Conservation (phyloP, 2,329 filamentous ascomycete species). For the Ophiostoma ulmi region DNA sequence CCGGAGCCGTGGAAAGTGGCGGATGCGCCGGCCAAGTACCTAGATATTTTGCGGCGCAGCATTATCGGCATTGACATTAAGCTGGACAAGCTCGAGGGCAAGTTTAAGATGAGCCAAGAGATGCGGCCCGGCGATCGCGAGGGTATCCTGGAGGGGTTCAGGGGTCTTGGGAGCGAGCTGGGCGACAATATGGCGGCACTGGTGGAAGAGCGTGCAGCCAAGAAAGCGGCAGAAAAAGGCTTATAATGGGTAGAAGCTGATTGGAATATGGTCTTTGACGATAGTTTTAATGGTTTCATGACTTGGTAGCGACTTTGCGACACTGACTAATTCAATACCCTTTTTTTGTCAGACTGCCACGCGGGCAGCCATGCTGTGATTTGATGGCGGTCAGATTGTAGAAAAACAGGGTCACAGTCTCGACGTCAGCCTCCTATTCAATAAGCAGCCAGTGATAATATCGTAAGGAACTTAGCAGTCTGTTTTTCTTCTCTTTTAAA, state of each 20-base stretch:
- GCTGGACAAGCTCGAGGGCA: slow-evolving; percentile 52
- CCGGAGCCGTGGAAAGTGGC: slow-evolving; percentile 50
- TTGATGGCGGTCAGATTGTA: slow-evolving; percentile 4
- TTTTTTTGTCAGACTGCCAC: background rate
- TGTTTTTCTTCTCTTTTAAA: too few relatives aligned
- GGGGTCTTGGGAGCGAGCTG: slow-evolving; percentile 33
- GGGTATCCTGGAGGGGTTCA: slow-evolving; percentile 56
- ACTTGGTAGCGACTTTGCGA: too few relatives aligned
- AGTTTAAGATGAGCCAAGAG: slow-evolving; percentile 65
- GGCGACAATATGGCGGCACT: slow-evolving; percentile 34
- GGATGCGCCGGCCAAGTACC: slow-evolving; percentile 53
- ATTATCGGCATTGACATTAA: slow-evolving; percentile 58
- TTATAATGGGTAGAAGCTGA: background rate
- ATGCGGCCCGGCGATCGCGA: slow-evolving; percentile 46
- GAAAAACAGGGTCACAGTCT: background rate
- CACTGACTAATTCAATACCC: background rate
- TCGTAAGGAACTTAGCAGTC: too few relatives aligned
- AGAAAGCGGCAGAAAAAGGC: background rate
- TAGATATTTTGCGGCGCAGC: slow-evolving; percentile 52
- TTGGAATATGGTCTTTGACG: background rate
- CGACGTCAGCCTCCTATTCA: slow-evolving; percentile 8
- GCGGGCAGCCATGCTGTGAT: background rate
- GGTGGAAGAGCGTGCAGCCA: slow-evolving; percentile 31
- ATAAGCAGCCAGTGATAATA: background rate
- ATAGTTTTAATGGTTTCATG: background rate